phyloP scores from a whole-genome alignment of 1,284 basidiomycete genomes.

The Cystobasidium pallidum region DNA sequence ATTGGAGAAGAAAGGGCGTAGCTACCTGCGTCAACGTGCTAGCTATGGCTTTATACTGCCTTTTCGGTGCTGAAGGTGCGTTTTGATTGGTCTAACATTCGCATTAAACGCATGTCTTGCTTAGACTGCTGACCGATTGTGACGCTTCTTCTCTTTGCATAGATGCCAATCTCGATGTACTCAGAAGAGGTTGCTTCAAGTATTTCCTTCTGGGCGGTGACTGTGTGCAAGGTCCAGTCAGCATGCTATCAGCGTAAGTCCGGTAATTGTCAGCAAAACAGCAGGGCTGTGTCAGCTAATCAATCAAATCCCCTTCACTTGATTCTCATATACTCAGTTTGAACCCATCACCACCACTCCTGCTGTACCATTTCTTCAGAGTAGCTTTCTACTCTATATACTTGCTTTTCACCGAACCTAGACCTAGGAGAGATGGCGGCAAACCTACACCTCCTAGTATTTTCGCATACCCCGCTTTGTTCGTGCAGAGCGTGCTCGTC shows the following conservation, averaged over 20 bases:
- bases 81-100: constrained; percentile 47
- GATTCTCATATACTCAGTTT: too few relatives aligned
- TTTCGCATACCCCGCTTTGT: constrained; percentile 66
- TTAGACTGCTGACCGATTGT: too few relatives aligned
- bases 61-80: constrained; percentile 83
- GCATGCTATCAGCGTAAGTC: constrained; percentile 77
- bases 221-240: constrained; percentile 85
- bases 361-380: constrained; percentile 90
- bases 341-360: constrained; percentile 72
- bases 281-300: too few relatives aligned
- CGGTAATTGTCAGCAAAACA: too few relatives aligned
- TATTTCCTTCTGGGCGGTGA: constrained; percentile 95
- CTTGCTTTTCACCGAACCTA: constrained; percentile 76
- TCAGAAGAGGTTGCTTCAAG: constrained; percentile 92
- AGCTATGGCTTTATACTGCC: constrained; percentile 84
- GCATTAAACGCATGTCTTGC: too few relatives aligned
- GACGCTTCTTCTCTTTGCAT: constrained; percentile 17
- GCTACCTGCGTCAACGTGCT: constrained; percentile 85
- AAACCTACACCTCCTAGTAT: constrained; percentile 58
- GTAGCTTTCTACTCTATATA: constrained; percentile 94
- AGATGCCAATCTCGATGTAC: constrained; percentile 78
- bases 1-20: constrained; percentile 80
- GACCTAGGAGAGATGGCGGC: constrained; percentile 48
- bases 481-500: constrained; percentile 63
- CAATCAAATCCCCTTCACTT: too few relatives aligned